Conservation (phyloP, 768 basidiomycete genomes). For the Boletus pseudo-olivaceus region DNA sequence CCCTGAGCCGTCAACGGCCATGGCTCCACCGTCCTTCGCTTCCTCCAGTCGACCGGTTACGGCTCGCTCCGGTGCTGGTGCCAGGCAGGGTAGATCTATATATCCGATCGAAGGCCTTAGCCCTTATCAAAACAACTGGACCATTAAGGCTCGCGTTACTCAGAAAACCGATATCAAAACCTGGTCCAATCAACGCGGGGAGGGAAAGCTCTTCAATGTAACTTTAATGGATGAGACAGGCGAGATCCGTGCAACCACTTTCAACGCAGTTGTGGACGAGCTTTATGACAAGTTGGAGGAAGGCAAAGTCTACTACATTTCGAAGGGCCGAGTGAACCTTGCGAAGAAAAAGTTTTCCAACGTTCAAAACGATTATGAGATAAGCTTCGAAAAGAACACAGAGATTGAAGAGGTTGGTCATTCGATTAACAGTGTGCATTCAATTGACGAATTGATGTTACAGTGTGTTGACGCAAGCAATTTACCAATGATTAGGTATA, state of each 20-base stretch:
- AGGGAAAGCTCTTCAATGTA: slow-evolving; percentile 92
- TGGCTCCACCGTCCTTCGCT: slow-evolving; percentile 26
- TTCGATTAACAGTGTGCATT: background rate
- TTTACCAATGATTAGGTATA: slow-evolving; percentile 81
- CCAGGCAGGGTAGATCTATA: slow-evolving; percentile 31
- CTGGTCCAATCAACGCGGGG: slow-evolving; percentile 88
- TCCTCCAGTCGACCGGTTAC: slow-evolving; percentile 16
- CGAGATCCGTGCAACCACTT: slow-evolving; percentile 87
- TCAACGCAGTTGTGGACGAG: slow-evolving; percentile 81
- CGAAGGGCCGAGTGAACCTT: slow-evolving; percentile 87
- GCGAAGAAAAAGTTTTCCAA: slow-evolving; percentile 97
- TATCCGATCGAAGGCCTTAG: slow-evolving; percentile 93
- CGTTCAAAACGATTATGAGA: slow-evolving; percentile 88
- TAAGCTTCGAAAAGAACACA: slow-evolving; percentile 78
- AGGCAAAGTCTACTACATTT: slow-evolving; percentile 89
- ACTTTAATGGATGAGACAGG: slow-evolving; percentile 95
- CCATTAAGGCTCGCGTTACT: slow-evolving; percentile 91
- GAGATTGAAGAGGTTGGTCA: slow-evolving; percentile 75
- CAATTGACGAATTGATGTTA: slow-evolving; percentile 3
- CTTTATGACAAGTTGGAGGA: slow-evolving; percentile 85
- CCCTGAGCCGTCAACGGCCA: slow-evolving; percentile 29
- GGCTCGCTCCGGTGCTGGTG: slow-evolving; percentile 12
- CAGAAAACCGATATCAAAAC: slow-evolving; percentile 84
- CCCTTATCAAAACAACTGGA: slow-evolving; percentile 99
- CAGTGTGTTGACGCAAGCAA: slow-evolving; percentile 78